Evolutionary conservation across 1,139 yeast genomes (phyloP).

Genomic region (Magnusiomyces ingens): DNA sequence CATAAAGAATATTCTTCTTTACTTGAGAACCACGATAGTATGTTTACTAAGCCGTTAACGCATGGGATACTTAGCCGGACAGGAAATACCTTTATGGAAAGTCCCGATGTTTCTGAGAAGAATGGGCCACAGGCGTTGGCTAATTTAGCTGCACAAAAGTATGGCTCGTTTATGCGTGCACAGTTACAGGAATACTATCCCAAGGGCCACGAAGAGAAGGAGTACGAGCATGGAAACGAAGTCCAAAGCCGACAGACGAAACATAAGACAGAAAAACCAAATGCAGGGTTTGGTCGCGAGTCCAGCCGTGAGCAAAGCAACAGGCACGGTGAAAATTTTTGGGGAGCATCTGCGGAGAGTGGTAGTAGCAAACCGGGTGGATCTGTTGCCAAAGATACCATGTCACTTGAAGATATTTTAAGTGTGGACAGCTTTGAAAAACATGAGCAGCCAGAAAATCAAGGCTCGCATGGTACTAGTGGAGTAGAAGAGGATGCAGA

Average conservation of each 20-base stretch:
- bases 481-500: not conserved
- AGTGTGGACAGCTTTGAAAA: too few species aligned
- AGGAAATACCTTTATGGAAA: not conserved
- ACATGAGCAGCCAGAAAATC: not conserved
- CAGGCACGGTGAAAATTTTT: too few species aligned
- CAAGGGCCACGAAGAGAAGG: not conserved
- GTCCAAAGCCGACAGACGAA: not conserved
- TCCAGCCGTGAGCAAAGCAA: too few species aligned
- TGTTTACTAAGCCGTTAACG: too few species aligned
- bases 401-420: too few species aligned
- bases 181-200: not conserved
- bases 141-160: not conserved
- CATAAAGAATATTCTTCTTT: too few species aligned
- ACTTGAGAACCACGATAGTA: too few species aligned
- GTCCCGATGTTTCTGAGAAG: not conserved
- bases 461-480: not conserved
- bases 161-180: not conserved
- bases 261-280: too few species aligned
- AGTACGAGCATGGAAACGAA: not conserved
- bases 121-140: not conserved
- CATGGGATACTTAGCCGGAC: too few species aligned
- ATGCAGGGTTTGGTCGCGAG: too few species aligned
- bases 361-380: not conserved
- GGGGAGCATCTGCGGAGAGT: not conserved
- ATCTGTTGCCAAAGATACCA: not conserved